Evolutionary conservation across 2,329 filamentous ascomycete species (phyloP).

Genomic region (Microsporum canis): DNA sequence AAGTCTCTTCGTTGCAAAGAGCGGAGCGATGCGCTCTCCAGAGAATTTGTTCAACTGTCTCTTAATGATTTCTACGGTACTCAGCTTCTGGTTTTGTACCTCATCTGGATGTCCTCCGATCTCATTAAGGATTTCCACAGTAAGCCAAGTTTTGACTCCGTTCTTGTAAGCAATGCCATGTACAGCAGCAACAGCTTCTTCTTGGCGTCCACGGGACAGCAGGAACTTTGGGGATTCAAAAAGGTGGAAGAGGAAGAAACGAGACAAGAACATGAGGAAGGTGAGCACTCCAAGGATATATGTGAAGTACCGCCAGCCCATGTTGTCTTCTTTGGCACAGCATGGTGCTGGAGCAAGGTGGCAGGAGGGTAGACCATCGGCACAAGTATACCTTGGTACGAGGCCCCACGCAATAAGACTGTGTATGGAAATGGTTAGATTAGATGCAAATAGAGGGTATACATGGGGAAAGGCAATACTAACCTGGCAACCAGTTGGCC

Average conservation of each 20-base stretch:
- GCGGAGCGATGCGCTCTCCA: slow-evolving; percentile 52
- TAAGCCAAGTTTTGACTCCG: slow-evolving; percentile 59
- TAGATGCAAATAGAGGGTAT: neutral
- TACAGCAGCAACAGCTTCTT: slow-evolving; percentile 67
- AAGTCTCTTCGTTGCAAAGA: slow-evolving; percentile 43
- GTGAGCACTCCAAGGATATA: slow-evolving; percentile 60
- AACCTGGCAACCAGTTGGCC: slow-evolving; percentile 58
- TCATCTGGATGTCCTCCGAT: slow-evolving; percentile 41
- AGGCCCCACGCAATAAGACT: slow-evolving; percentile 59
- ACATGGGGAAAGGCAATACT: slow-evolving; percentile 7
- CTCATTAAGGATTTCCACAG: slow-evolving; percentile 52
- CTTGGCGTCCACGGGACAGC: slow-evolving; percentile 61
- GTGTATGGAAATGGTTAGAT: neutral
- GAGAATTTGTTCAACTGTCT: slow-evolving; percentile 57
- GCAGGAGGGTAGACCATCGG: slow-evolving; percentile 24
- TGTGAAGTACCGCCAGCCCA: slow-evolving; percentile 66
- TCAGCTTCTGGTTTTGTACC: slow-evolving; percentile 31
- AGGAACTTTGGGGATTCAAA: slow-evolving; percentile 81
- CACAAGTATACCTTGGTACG: slow-evolving; percentile 54
- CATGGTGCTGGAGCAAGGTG: slow-evolving; percentile 20
- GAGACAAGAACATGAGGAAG: slow-evolving; percentile 63
- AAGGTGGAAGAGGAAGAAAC: slow-evolving; percentile 69
- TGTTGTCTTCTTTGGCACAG: slow-evolving; percentile 45
- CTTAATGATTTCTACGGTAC: slow-evolving; percentile 41
- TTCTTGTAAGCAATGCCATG: slow-evolving; percentile 68